phyloP scores from a whole-genome alignment of 2,329 filamentous ascomycete species.

The Sporothrix mexicana region DNA sequence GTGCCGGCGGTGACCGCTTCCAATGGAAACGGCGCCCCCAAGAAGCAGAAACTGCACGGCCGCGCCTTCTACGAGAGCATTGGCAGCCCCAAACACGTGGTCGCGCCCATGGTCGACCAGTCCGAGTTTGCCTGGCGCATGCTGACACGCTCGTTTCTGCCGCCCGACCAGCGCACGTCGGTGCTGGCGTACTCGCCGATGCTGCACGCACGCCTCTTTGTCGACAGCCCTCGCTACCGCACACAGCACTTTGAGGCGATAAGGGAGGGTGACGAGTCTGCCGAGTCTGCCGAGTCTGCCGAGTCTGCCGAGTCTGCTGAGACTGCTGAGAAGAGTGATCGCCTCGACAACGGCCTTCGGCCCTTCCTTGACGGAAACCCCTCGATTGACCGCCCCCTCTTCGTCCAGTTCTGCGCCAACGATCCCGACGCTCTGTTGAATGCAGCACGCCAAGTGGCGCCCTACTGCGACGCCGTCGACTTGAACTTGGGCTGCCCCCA shows the following conservation, averaged over 20 bases:
- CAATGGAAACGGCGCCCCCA: conserved; percentile 35
- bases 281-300: too few relatives aligned
- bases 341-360: conserved; percentile 33
- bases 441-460: conserved; percentile 78
- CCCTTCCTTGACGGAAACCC: conserved; percentile 81
- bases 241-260: conserved; percentile 79
- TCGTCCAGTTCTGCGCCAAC: conserved; percentile 96
- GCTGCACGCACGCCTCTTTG: conserved; percentile 91
- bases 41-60: conserved; percentile 70
- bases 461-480: conserved; percentile 93
- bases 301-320: too few relatives aligned
- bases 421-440: conserved; percentile 78
- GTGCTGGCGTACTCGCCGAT: conserved; percentile 93
- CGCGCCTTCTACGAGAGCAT: conserved; percentile 94
- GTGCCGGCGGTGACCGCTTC: conserved; percentile 4
- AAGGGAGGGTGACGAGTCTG: background rate
- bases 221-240: conserved; percentile 76
- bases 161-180: conserved; percentile 64
- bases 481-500: conserved; percentile 96
- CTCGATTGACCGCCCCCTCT: conserved; percentile 80
- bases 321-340: conserved; percentile 41
- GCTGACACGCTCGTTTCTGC: conserved; percentile 90
- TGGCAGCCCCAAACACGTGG: conserved; percentile 85
- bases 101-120: conserved; percentile 98
- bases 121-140: conserved; percentile 98